Conservation (phyloP, 2,329 filamentous ascomycete species). For the Fusarium pininemorale region DNA sequence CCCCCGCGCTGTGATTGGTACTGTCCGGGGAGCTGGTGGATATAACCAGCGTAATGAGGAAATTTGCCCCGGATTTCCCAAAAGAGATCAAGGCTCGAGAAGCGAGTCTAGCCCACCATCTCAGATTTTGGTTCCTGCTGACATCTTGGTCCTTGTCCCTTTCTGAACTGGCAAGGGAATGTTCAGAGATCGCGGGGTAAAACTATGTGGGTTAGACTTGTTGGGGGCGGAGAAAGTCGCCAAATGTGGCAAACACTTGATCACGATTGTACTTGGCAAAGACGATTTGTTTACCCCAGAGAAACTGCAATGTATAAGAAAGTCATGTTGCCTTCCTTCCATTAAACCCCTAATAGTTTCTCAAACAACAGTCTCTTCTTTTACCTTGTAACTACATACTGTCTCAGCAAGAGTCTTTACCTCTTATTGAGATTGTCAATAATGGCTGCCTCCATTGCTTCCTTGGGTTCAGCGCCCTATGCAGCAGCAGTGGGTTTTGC, state of each 20-base stretch:
- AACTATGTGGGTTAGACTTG: neutral
- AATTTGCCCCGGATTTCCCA: neutral
- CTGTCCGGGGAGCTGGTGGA: neutral
- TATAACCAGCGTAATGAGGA: neutral
- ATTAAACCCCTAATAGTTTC: neutral
- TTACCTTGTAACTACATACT: too few species aligned
- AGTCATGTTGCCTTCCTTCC: neutral
- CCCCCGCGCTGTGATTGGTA: neutral
- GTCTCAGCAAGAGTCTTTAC: neutral
- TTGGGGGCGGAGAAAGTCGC: neutral
- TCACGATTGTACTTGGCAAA: neutral
- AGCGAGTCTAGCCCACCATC: neutral
- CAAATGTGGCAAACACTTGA: neutral
- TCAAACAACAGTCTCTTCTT: neutral
- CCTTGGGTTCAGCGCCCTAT: constrained; percentile 28
- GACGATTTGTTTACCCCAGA: too few species aligned
- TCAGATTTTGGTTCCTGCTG: fast-evolving
- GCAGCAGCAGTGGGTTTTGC: constrained; percentile 13
- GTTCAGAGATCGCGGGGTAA: neutral
- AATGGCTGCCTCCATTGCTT: constrained; percentile 6
- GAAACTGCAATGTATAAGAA: neutral
- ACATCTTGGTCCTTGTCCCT: neutral
- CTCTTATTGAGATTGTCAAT: neutral
- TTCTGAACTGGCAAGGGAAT: neutral
- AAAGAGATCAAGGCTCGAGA: neutral